phyloP scores from a whole-genome alignment of 2,329 filamentous ascomycete genomes.

The Curvularia eragrostidis region DNA sequence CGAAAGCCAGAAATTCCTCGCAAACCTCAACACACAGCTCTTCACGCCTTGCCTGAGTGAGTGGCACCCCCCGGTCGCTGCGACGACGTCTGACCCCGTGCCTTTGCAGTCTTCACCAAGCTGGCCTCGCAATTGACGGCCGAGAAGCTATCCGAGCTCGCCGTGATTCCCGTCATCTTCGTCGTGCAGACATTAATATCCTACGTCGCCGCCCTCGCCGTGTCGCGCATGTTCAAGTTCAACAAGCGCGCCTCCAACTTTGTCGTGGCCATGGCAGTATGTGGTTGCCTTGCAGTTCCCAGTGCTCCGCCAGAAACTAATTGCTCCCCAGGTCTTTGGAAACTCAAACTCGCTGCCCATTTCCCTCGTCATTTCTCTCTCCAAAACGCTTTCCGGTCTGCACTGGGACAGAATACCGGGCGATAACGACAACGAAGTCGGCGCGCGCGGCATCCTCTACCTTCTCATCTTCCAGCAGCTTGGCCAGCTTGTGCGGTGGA shows the following conservation, averaged over 20 bases:
- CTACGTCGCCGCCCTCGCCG: conserved; percentile 73
- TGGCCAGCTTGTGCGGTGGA: conserved; percentile 94
- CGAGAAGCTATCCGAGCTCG: conserved; percentile 86
- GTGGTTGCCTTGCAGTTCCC: conserved; percentile 29
- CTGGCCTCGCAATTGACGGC: conserved; percentile 92
- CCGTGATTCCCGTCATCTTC: conserved; percentile 95
- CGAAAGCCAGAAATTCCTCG: conserved; percentile 97
- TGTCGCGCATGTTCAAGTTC: conserved; percentile 80
- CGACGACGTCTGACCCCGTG: conserved; percentile 13
- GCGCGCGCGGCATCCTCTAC: conserved; percentile 91
- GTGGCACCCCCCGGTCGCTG: conserved; percentile 5
- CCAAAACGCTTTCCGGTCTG: conserved; percentile 86
- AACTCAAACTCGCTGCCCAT: conserved; percentile 99
- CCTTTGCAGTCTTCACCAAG: conserved; percentile 83
- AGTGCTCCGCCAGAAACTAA: conserved; percentile 20
- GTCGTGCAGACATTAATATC: conserved; percentile 85
- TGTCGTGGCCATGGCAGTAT: conserved; percentile 89
- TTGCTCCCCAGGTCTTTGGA: conserved; percentile 73
- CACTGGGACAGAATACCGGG: conserved; percentile 92
- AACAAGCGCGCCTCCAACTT: conserved; percentile 89
- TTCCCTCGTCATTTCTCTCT: conserved; percentile 91
- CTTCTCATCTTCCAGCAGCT: conserved; percentile 97
- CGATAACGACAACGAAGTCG: conserved; percentile 95
- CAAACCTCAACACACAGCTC: conserved; percentile 93
- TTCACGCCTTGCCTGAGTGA: conserved; percentile 96